Evolutionary conservation across 345 rosid species (phyloP), one percentile per base, ranked within the genome.

Genomic region (Odontarrhena argentea): DNA sequence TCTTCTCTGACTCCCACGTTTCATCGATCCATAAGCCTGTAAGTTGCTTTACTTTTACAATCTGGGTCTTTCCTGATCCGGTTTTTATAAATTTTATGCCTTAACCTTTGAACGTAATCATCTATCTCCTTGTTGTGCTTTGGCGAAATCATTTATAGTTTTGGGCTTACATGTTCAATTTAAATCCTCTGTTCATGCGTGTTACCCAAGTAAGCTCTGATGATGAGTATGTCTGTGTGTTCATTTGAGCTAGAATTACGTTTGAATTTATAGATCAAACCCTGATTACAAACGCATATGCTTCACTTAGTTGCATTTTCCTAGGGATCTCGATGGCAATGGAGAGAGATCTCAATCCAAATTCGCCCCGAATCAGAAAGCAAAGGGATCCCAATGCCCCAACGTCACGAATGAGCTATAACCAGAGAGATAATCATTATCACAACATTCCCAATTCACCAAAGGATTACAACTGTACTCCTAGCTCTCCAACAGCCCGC

Each of bases 401-500:
- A 12, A 73, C 63, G 0, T 52, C 71, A 12, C 61, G 77, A 28
- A 40, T 65, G 72, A 37, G 14, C 44, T 64, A 25, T 57, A 67
- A 60, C 58, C 78, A 74, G 8, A 74, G 68, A 67, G 78, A 74
- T 41, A 67, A 74, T 48, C 74, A 67, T 46, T 63, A 62, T 36
- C 61, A 25, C 18, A 69, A 51, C 53, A 50, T 18, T 32, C 64
- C 74, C 2, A 68, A 61, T 42, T 74, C 78, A 40, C 78, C 78
- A 30, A 74, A 64, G 36, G 74, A 74, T 6, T 68, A 74, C 65
- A 67, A 62, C 26, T 42, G 68, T 12, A 37, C 46, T 68, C 78
- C 74, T 6, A 74, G 73, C 72, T 74, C 78, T 53, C 74, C 78
- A 6, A 67, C 74, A 28, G 73, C 68, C 8, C 78, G 80, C 50